phyloP scores from a whole-genome alignment of 768 basidiomycete genomes.

The Hemileccinum impolitum region DNA sequence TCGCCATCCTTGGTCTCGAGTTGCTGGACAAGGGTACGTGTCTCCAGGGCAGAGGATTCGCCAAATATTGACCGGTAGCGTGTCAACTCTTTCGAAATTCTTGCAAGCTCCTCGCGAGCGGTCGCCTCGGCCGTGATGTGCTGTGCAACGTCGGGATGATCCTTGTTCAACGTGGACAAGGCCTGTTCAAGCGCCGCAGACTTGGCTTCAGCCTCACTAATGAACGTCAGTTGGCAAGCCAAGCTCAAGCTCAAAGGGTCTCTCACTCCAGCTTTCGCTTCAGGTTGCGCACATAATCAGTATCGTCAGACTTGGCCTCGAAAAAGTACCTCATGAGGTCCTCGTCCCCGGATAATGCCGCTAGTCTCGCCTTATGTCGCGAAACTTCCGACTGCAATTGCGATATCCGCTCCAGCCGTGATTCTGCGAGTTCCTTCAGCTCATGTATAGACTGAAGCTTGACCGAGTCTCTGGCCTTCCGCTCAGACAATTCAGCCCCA shows the following conservation, averaged over 20 bases:
- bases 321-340: slow-evolving; percentile 73
- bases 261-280: slow-evolving; percentile 56
- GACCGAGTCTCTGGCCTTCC: slow-evolving; percentile 58
- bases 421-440: slow-evolving; percentile 59
- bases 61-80: slow-evolving; percentile 67
- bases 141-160: slow-evolving; percentile 51
- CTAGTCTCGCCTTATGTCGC: slow-evolving; percentile 72
- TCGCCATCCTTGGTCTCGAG: slow-evolving; percentile 69
- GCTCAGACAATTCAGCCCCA: slow-evolving; percentile 61
- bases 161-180: slow-evolving; percentile 41
- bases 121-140: slow-evolving; percentile 50
- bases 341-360: slow-evolving; percentile 65
- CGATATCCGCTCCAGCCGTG: slow-evolving; percentile 69
- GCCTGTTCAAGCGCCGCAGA: slow-evolving; percentile 50
- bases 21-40: slow-evolving; percentile 46
- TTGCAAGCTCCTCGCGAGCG: slow-evolving; percentile 46
- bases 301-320: slow-evolving; percentile 49
- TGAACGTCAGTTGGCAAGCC: slow-evolving; percentile 13
- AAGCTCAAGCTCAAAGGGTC: background rate
- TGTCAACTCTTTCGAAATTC: slow-evolving; percentile 46
- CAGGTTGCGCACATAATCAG: slow-evolving; percentile 49
- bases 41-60: slow-evolving; percentile 49
- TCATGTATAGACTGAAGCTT: slow-evolving; percentile 62
- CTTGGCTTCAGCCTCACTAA: slow-evolving; percentile 53
- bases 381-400: slow-evolving; percentile 69